Conservation (phyloP, 148 eudicot genomes). For the Rhododendron mucronatum region DNA sequence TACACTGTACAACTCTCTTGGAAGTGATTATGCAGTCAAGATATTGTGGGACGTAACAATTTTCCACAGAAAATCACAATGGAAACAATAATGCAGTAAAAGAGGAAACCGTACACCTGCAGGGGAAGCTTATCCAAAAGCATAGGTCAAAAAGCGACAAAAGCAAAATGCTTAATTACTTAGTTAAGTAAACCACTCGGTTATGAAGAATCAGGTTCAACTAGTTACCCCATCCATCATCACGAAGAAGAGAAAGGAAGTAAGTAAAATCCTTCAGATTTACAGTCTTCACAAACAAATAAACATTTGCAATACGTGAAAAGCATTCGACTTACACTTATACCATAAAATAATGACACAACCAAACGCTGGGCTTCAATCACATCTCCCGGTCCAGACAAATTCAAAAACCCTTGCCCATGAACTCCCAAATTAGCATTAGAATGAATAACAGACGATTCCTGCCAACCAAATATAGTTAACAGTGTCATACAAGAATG, state of each 20-base stretch:
- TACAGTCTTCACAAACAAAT: background rate
- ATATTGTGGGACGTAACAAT: background rate
- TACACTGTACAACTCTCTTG: background rate
- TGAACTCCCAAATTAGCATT: constrained; percentile 91
- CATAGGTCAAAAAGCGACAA: background rate
- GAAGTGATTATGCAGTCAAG: background rate
- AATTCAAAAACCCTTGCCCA: constrained; percentile 89
- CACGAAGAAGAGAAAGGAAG: background rate
- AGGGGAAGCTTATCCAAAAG: background rate
- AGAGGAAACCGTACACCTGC: background rate
- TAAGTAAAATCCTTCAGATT: background rate
- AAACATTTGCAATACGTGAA: background rate
- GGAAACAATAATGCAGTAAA: background rate
- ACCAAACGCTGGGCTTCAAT: constrained; percentile 94
- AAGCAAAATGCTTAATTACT: background rate
- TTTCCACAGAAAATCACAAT: background rate
- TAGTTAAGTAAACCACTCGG: background rate
- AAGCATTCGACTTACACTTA: constrained; percentile 49
- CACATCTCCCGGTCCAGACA: constrained; percentile 88
- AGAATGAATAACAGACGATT: constrained; percentile 78
- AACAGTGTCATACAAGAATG: background rate
- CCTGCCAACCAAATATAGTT: constrained; percentile 36
- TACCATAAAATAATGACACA: constrained; percentile 76
- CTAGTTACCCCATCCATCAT: constrained; percentile 5
- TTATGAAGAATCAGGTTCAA: background rate